A percentile compares a stretch with the other conserved stretches of the same genome.
phyloP scores from a whole-genome alignment of 2,329 filamentous ascomycete species.

The Dactylellina parvicollis region DNA sequence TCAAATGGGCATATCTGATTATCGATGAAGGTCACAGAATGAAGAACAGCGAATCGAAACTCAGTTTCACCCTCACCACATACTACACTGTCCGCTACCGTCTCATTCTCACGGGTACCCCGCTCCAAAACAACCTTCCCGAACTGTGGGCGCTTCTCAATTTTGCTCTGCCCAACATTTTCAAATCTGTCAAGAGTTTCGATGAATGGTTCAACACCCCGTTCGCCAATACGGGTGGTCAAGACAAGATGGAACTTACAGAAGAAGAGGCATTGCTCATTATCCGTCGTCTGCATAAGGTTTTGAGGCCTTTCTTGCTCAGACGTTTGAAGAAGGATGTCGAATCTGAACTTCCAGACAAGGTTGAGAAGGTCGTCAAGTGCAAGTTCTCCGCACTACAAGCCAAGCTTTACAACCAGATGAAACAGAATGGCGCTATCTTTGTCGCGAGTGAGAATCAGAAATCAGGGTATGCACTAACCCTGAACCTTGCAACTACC shows the following conservation, averaged over 20 bases:
- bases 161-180: slow-evolving; percentile 96
- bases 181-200: slow-evolving; percentile 98
- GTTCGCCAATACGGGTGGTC: slow-evolving; percentile 95
- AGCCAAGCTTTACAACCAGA: slow-evolving; percentile 93
- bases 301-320: slow-evolving; percentile 93
- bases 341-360: slow-evolving; percentile 97
- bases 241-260: slow-evolving; percentile 98
- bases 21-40: slow-evolving; percentile 99
- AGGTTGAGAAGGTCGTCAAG: slow-evolving; percentile 99
- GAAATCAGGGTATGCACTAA: slow-evolving; percentile 48
- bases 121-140: slow-evolving; percentile 93
- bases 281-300: slow-evolving; percentile 97
- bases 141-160: slow-evolving; percentile 98
- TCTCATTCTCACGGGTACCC: slow-evolving; percentile 95
- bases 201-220: slow-evolving; percentile 99
- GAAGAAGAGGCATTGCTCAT: slow-evolving; percentile 99
- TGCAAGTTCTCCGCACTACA: slow-evolving; percentile 97
- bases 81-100: slow-evolving; percentile 96
- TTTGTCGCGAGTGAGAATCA: slow-evolving; percentile 92
- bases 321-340: slow-evolving; percentile 99
- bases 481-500: background rate
- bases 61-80: slow-evolving; percentile 90
- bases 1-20: slow-evolving; percentile 99
- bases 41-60: slow-evolving; percentile 97
- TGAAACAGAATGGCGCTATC: slow-evolving; percentile 94